These are phyloP conservation scores for Rhytidiadelphus loreus DNA, from an alignment of 225 moss, liverwort and hornwort genomes.

Conservation along the genomic window DNA sequence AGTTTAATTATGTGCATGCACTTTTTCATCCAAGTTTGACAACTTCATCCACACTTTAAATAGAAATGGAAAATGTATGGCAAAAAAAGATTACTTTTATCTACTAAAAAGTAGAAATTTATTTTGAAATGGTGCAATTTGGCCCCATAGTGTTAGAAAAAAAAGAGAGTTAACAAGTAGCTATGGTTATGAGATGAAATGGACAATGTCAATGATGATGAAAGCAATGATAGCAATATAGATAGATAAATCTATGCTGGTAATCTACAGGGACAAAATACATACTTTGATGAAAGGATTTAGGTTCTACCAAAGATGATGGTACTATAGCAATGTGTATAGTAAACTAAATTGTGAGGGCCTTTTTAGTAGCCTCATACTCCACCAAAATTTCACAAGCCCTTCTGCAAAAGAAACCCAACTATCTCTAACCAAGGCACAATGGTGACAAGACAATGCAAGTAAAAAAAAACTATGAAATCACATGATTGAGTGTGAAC, in stretches of 20 bases:
- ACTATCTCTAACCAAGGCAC: not conserved
- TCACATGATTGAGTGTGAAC: fast-evolving
- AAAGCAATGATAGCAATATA: not conserved
- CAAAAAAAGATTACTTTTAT: no score
- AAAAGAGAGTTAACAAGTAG: no score
- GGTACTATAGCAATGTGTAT: not conserved
- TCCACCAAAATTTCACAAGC: not conserved
- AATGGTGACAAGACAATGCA: not conserved
- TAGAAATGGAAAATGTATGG: no score
- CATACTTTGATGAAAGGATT: not conserved
- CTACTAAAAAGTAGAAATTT: no score
- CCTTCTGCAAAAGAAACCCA: not conserved
- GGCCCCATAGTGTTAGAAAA: no score
- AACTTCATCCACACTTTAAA: no score
- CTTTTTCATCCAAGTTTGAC: no score
- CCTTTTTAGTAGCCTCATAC: not conserved
- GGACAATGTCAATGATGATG: not conserved
- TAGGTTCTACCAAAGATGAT: not conserved
- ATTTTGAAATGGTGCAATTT: no score
- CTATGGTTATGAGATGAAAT: no score
- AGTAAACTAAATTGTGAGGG: no score
- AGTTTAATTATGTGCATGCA: no score
- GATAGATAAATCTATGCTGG: not conserved
- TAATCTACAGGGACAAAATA: not conserved
- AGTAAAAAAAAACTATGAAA: not conserved